Evolutionary conservation across 1,284 basidiomycete species (phyloP), one percentile per base, ranked within the genome.

Genomic region (Termitomyces sp.): DNA sequence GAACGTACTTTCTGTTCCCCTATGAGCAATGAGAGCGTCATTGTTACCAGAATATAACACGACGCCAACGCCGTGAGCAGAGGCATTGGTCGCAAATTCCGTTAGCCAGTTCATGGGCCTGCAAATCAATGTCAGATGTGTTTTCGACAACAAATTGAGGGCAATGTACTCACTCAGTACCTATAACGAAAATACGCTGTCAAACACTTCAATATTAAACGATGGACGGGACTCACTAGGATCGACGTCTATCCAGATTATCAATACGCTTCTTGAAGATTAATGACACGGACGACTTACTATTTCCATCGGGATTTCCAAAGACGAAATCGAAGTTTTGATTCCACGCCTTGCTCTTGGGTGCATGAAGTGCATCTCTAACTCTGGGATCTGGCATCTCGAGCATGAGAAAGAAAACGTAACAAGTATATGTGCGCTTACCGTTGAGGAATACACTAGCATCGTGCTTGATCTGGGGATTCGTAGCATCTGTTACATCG

Each of bases 41-140:
- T 86, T 80, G 57, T 87, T 86, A 10, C 81, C 86, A 6, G 83
- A 83, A 60, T 75, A 87, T 11, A 88, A 65, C 5, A 88, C 68
- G 14, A 88, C 66, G 0, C 71, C 67, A 19, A 88, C 67, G 39
- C 70, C 66, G 10, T 75, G 72, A 1, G 68, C 67, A 0, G 79
- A 74, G 13, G 81, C 79, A 55, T 86, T 86, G 5, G 80, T 75
- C 1, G 85, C 84, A 14, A 88, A 72, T 18, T 84, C 83, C 0
- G 75, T 72, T 28, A 88, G 68, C 65, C 86, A 87, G 13, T 69
- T 75, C 72, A 83, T 83, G 1, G 85, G 79, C 57, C 83, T 84
- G 49, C n/a, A 39, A 13, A n/a, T 46, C n/a, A 18, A 46, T 5
- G 39, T 33, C n/a, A 42, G 26, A 3, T 49, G 9, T 37, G 19